Evolutionary conservation across 2,329 filamentous ascomycete species (phyloP).

Genomic region (Zymoseptoria ardabiliae): DNA sequence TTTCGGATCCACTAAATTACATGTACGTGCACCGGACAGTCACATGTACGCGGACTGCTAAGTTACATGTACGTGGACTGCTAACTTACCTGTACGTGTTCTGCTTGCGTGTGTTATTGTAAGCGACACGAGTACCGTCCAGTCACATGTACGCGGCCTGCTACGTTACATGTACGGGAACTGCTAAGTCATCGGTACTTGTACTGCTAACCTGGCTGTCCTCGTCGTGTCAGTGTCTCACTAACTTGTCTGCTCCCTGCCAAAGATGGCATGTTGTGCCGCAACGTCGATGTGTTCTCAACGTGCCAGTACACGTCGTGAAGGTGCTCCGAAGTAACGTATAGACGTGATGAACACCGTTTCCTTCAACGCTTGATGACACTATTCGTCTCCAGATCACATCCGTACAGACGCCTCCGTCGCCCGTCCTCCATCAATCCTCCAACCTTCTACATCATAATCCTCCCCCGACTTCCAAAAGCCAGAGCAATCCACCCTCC

Average conservation of each 20-base stretch:
- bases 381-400: too few species aligned
- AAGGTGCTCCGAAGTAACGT: too few species aligned
- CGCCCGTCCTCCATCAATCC: neutral
- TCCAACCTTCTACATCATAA: constrained; percentile 2
- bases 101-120: too few species aligned
- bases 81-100: neutral
- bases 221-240: too few species aligned
- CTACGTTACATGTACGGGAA: neutral
- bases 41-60: neutral
- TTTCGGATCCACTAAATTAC: neutral
- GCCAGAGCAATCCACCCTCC: constrained; percentile 53
- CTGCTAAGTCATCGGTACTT: neutral
- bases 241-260: too few species aligned
- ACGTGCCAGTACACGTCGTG: too few species aligned
- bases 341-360: too few species aligned
- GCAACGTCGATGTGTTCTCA: neutral
- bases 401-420: too few species aligned
- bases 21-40: neutral
- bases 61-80: neutral
- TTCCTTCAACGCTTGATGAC: too few species aligned
- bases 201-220: neutral
- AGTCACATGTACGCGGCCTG: neutral
- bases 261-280: neutral
- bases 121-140: too few species aligned
- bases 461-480: constrained; percentile 30